Conservation (phyloP, 2,329 filamentous ascomycete species). For the Aspergillus sp. region DNA sequence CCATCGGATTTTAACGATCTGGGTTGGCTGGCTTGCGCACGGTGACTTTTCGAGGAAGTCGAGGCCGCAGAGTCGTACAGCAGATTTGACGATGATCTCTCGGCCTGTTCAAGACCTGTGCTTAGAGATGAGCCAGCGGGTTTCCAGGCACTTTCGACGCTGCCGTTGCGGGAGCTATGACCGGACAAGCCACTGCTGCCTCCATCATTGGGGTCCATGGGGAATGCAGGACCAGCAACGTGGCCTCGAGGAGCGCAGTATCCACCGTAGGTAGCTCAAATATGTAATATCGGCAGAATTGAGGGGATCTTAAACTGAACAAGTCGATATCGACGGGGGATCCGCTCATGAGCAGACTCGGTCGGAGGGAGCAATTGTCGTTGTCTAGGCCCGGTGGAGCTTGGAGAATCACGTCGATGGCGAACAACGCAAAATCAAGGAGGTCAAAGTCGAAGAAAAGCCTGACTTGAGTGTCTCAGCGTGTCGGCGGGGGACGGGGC, state of each 20-base stretch:
- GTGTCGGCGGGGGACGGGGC: no score
- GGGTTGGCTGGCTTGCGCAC: constrained; percentile 12
- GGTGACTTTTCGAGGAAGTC: constrained; percentile 13
- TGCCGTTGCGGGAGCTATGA: constrained; percentile 1
- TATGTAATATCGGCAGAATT: no score
- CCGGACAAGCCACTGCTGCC: background rate
- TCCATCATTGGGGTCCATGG: constrained; percentile 1
- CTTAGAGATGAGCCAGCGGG: constrained; percentile 1
- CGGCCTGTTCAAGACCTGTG: constrained; percentile 10
- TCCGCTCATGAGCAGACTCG: no score
- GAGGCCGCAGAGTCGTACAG: constrained; percentile 17
- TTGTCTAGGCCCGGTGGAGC: no score
- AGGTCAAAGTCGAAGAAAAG: no score
- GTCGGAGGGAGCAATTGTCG: no score
- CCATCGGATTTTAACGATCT: constrained; percentile 20
- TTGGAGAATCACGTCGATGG: no score
- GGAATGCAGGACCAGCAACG: background rate
- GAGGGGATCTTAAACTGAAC: no score
- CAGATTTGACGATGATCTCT: constrained; percentile 14
- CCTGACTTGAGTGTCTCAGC: no score
- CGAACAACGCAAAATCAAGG: no score
- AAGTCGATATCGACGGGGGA: no score
- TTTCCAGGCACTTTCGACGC: constrained; percentile 6
- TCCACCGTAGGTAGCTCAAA: no score
- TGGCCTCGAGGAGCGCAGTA: background rate